Evolutionary conservation across 768 basidiomycete genomes (phyloP), one percentile per base, ranked within the genome.

Genomic region (Leucosporidium yakuticum): DNA sequence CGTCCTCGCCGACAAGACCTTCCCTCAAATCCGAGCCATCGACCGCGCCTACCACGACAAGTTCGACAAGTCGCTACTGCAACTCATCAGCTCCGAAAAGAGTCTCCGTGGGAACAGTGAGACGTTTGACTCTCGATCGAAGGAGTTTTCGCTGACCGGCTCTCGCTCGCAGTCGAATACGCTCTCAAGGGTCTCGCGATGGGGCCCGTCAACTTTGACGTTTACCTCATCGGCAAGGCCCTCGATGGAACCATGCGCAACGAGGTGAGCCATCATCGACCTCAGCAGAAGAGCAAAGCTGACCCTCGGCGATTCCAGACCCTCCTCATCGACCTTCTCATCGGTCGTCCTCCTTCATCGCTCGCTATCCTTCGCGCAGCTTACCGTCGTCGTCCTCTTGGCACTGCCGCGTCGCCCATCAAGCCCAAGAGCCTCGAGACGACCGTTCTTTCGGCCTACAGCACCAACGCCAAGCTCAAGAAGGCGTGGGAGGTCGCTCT

Each of bases 401-500:
- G n/a, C 31, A 54, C 48, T 34, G 3, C 31, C 23, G 29, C 23
- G 47, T 21, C 55, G 2, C 23, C 63, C 8, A 4, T 25, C 4
- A 32, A 53, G 31, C 44, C 67, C 48, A 65, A 57, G 27, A 69
- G 67, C 5, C 71, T 72, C 62, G 65, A 72, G 54, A 65, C 63
- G 19, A 68, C 71, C 21, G 65, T 72, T 25, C 54, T 69, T 9
- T 54, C 62, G 7, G 67, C 68, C 15, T 69, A 36, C 53, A 63
- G 65, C 21, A 47, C 48, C 21, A 68, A 68, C 23, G 54, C 56
- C 9, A 62, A 62, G 5, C 56, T 72, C 36, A 47, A 63, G 8
- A 72, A 69, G 31, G 68, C 65, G n/a, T 69, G 62, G 64, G 71
- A 72, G 32, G 54, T 66, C 3, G 71, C 68, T 31, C 60, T 72